Percentiles rank a stretch among this genome's conserved stretches.
Evolutionary conservation across 129 eudicot species (phyloP).

Genomic region (Calendula officinalis): DNA sequence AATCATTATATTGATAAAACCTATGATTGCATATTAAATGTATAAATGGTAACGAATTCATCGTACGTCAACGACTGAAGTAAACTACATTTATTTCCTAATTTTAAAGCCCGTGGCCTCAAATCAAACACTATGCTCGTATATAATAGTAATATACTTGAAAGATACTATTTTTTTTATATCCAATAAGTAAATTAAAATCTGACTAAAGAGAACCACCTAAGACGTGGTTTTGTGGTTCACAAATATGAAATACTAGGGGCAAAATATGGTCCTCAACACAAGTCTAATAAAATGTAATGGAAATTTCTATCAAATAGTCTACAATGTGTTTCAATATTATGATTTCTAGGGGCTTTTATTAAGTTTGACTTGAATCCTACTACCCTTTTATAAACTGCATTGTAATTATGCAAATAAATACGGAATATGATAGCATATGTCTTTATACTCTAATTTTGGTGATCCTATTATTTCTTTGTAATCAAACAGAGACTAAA

Average conservation of each 20-base stretch:
- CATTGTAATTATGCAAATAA: not conserved
- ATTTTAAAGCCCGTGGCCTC: no score
- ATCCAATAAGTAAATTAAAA: not conserved
- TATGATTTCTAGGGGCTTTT: not conserved
- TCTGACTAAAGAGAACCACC: not conserved
- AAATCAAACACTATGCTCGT: no score
- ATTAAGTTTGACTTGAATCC: not conserved
- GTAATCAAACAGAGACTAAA: not conserved
- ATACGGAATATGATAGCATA: not conserved
- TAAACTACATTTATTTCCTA: no score
- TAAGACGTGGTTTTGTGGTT: constrained; percentile 4
- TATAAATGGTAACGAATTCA: no score
- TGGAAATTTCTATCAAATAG: not conserved
- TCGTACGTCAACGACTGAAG: no score
- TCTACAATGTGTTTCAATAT: not conserved
- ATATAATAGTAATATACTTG: no score
- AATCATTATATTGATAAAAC: no score
- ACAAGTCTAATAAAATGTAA: no score
- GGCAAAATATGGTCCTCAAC: not conserved
- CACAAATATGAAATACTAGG: not conserved
- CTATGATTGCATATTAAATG: no score
- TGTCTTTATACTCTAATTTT: not conserved
- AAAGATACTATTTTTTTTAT: no score
- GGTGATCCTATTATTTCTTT: not conserved
- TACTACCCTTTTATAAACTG: not conserved